Base-by-base conservation (phyloP, 2,329 filamentous ascomycete genomes). In the Tolypocladium album region DNA sequence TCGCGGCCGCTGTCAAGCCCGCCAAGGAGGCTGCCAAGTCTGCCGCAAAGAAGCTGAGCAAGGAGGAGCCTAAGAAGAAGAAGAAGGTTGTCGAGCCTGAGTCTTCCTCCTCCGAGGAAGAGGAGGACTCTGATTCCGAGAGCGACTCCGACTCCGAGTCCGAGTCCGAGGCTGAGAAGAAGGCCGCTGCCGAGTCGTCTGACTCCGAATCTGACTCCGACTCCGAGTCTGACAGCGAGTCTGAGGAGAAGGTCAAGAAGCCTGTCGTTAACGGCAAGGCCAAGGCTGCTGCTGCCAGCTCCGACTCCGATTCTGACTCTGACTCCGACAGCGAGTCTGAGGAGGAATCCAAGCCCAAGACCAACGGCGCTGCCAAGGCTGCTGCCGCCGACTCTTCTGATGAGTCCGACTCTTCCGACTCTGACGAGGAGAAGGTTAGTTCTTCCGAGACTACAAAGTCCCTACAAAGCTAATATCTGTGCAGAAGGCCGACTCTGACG, bases 1-100 rank as follows among this genome's bases (percentile, higher is more conserved):
- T 80, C 67, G 85, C 80, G 66, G 82, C 83, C 65, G 80, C 89
- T 68, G 83, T 82, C 77, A 92, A 91, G 80, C 72, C 85, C 58
- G 72, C 77, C 66, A 83, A 84, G 74, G 60, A 88, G 80, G 79
- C 83, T 27, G 85, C 85, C 67, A 88, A 89, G 81, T 77, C 80
- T 62, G 77, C 81, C 61, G 72, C 78, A 66, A 83, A 83, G 75
- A 77, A 78, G 65, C 67, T 76, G 58, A 66, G 67, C 39, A 72
- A 74, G 67, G 78, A 78, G 65, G 76, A 78, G 67, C 70, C 72
- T 58, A 82, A 82, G 77, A 81, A 81, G 75, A 72, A 71, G 66
- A 76, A 79, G 70, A 78, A 79, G 71, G 72, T 74, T 38, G 67
- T 67, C 56, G 75, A 78, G 67, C 70, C 74, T 58, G 75, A 78